Percentiles rank a stretch among this genome's conserved stretches.
These are phyloP conservation scores for Heteromeles arbutifolia DNA, from an alignment of 306 rosid genomes.

Conservation along the genomic window DNA sequence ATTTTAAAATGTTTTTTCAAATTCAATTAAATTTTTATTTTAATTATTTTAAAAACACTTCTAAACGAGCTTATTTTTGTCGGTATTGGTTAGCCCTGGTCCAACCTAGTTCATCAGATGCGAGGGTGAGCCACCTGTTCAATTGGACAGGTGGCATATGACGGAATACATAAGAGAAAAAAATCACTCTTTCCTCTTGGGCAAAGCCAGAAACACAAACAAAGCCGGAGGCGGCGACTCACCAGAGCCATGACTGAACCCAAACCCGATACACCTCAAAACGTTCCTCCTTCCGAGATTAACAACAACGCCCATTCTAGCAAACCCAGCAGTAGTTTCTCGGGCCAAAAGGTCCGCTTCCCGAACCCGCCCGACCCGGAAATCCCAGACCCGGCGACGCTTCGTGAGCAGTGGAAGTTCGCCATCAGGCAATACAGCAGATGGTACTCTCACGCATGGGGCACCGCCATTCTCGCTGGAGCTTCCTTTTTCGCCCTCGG, in stretches of 20 bases:
- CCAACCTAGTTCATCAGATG: too few relatives aligned
- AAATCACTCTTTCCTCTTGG: background rate
- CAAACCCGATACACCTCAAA: slow-evolving; percentile 10
- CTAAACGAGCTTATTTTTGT: accelerated
- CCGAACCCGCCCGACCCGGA: slow-evolving; percentile 62
- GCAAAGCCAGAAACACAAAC: background rate
- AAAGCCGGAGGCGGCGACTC: background rate
- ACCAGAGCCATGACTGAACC: slow-evolving; percentile 16
- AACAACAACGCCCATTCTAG: background rate
- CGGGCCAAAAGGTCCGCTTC: slow-evolving; percentile 26
- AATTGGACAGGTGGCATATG: background rate
- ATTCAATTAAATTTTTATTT: too few relatives aligned
- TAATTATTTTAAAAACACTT: too few relatives aligned
- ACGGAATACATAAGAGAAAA: too few relatives aligned
- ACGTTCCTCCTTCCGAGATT: slow-evolving; percentile 9
- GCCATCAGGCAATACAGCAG: slow-evolving; percentile 66
- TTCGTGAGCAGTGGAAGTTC: slow-evolving; percentile 78
- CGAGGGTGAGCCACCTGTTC: background rate
- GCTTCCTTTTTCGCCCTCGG: slow-evolving; percentile 89
- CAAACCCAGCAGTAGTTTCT: slow-evolving; percentile 8
- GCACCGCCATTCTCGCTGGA: slow-evolving; percentile 89
- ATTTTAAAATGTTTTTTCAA: too few relatives aligned
- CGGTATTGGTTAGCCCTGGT: background rate
- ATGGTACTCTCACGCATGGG: slow-evolving; percentile 97
- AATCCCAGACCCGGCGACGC: slow-evolving; percentile 76